Evolutionary conservation across 1,284 basidiomycete species (phyloP), one percentile per base, ranked within the genome.

Genomic region (Clitocybe nebularis): DNA sequence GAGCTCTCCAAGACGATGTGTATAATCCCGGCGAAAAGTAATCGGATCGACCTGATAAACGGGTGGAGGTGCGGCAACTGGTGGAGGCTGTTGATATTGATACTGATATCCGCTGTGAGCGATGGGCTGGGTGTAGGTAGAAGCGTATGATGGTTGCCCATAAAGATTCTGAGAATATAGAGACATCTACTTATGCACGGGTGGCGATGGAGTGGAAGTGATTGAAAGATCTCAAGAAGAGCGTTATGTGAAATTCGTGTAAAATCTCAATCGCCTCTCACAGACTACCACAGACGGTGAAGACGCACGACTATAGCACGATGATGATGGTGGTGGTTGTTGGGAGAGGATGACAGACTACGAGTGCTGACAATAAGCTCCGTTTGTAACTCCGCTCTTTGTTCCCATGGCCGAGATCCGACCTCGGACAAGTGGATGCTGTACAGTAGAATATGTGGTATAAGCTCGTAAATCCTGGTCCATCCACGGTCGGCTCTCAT

Each of bases 21-120:
- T 66, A 66, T 87, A 93, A 64, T 90, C 86, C 66, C 80, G 79
- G 53, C 90, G 85, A 66, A 94, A 94, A 24, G 77, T 74, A 58
- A 75, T 75, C 23, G 89, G 79, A 62, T 89, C 85, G 67, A 79
- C 63, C 59, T 75, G 71, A 62, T 74, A 77, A 49, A 77, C 56
- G 36, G 72, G 61, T 8, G 63, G 58, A 29, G 72, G 67, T 4
- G 71, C 60, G 37, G 69, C 57, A 54, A 68, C 50, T 49, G 65
- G 64, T 48, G 76, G 60, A 54, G 69, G 63, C 52, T 65, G 60
- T 48, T 71, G 71, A 16, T 75, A 74, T 61, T 67, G 67, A 68
- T 79, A 62, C 23, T 55, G 55, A 50, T 62, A 63, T 48, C 68
- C 67, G 56, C 64, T 60, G 28, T 68, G 59, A 42, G 63, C 57